phyloP scores from a whole-genome alignment of 2,329 filamentous ascomycete species.

The Teratosphaeria viscida region DNA sequence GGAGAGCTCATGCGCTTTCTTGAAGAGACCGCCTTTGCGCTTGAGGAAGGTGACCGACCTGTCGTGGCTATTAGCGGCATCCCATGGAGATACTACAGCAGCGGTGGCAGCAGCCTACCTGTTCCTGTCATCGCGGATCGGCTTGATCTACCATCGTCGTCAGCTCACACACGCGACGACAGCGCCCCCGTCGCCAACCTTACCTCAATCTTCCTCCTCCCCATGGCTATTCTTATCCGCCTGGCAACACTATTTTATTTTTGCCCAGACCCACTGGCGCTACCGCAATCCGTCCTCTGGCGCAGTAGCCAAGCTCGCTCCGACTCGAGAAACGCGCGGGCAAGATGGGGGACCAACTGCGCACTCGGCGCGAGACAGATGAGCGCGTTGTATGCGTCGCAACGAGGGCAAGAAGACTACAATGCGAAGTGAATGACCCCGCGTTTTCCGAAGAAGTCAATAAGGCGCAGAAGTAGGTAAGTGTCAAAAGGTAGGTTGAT shows the following conservation, averaged over 20 bases:
- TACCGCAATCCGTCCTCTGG: not conserved
- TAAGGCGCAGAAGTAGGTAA: not conserved
- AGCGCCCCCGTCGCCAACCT: not conserved
- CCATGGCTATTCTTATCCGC: slow-evolving; percentile 50
- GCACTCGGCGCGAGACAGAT: not conserved
- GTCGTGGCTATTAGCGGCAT: slow-evolving; percentile 4
- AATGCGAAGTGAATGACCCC: not conserved
- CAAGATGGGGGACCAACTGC: not conserved
- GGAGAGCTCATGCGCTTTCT: slow-evolving; percentile 97
- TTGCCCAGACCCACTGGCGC: not conserved
- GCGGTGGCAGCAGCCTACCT: slow-evolving; percentile 17
- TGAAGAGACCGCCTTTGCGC: slow-evolving; percentile 96
- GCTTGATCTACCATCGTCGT: slow-evolving; percentile 9
- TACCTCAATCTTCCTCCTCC: slow-evolving; percentile 89
- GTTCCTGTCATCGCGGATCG: slow-evolving; percentile 17
- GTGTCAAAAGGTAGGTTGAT: not conserved
- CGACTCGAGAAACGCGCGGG: not conserved
- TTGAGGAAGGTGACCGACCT: slow-evolving; percentile 69
- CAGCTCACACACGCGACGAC: not conserved
- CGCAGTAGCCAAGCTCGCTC: not conserved
- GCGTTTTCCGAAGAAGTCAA: not conserved
- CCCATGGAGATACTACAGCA: slow-evolving; percentile 3
- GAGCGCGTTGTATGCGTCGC: not conserved
- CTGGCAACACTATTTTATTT: not conserved
- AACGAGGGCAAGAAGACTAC: not conserved